Percentiles rank a stretch among this genome's conserved stretches.
phyloP scores from a whole-genome alignment of 2,329 filamentous ascomycete species.

The Colletotrichum graminicola region DNA sequence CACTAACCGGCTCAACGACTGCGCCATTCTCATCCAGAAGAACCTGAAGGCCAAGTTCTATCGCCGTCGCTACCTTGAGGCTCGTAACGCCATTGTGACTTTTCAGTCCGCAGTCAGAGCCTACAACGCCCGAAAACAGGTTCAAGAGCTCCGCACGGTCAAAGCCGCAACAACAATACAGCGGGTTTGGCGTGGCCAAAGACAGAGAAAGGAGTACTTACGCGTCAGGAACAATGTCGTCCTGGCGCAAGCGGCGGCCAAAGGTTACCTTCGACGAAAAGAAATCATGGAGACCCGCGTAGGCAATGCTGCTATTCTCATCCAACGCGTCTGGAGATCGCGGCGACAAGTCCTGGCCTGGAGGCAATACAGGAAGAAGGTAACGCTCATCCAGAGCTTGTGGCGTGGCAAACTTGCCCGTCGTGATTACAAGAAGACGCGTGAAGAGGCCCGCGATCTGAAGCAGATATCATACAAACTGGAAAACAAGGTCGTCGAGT shows the following conservation, averaged over 20 bases:
- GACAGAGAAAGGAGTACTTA: constrained; percentile 85
- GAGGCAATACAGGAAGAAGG: constrained; percentile 90
- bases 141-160: constrained; percentile 83
- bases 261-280: constrained; percentile 91
- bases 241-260: constrained; percentile 88
- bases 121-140: constrained; percentile 80
- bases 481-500: constrained; percentile 99
- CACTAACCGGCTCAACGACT: constrained; percentile 90
- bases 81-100: constrained; percentile 81
- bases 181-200: constrained; percentile 92
- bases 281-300: constrained; percentile 94
- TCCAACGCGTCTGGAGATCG: constrained; percentile 91
- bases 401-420: constrained; percentile 90
- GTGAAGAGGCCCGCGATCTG: constrained; percentile 96
- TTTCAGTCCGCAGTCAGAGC: constrained; percentile 85
- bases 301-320: constrained; percentile 89
- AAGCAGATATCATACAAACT: constrained; percentile 99
- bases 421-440: constrained; percentile 86
- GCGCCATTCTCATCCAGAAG: constrained; percentile 98
- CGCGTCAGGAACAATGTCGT: constrained; percentile 86
- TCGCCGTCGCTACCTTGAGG: constrained; percentile 88
- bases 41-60: constrained; percentile 97
- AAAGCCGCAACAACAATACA: constrained; percentile 95
- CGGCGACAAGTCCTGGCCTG: constrained; percentile 83
- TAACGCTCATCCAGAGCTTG: constrained; percentile 89